phyloP scores from a whole-genome alignment of 2,329 filamentous ascomycete genomes.

The Chaetothyriales sp. region DNA sequence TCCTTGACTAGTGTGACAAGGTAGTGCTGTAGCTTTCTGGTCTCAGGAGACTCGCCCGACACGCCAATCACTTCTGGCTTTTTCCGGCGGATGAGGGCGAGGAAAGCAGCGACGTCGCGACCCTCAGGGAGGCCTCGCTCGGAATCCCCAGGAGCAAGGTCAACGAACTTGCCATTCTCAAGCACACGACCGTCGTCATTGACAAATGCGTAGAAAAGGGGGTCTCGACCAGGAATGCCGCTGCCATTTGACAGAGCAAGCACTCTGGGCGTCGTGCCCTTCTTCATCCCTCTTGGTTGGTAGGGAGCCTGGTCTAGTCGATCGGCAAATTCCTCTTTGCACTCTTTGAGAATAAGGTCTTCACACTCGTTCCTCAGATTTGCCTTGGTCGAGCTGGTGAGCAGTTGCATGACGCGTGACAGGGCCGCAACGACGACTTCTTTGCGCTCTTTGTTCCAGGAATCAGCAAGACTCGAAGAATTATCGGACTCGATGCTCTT shows the following conservation, averaged over 20 bases:
- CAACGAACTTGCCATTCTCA: conserved; percentile 75
- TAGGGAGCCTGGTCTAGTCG: conserved; percentile 91
- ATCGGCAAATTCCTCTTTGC: conserved; percentile 75
- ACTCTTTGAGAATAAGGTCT: conserved; percentile 73
- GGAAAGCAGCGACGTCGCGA: conserved; percentile 52
- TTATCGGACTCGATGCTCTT: conserved; percentile 85
- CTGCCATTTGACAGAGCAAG: conserved; percentile 76
- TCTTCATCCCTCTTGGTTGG: conserved; percentile 81
- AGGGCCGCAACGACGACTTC: conserved; percentile 74
- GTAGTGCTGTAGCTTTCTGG: conserved; percentile 67
- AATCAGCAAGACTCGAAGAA: conserved; percentile 83
- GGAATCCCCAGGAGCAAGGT: conserved; percentile 52
- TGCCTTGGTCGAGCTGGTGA: conserved; percentile 87
- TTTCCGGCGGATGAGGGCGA: conserved; percentile 62
- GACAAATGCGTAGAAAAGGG: conserved; percentile 79
- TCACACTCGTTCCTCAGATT: conserved; percentile 87
- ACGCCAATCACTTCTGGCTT: conserved; percentile 83
- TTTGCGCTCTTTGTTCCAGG: conserved; percentile 79
- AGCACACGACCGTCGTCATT: conserved; percentile 81
- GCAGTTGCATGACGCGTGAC: conserved; percentile 64
- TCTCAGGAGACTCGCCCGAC: conserved; percentile 76
- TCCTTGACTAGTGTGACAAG: conserved; percentile 64
- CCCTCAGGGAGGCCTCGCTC: conserved; percentile 53
- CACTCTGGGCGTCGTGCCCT: conserved; percentile 77
- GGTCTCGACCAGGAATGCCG: conserved; percentile 57